Conservation (phyloP, 108 stramenopile genomes). For the Schizochytrium sp. region DNA sequence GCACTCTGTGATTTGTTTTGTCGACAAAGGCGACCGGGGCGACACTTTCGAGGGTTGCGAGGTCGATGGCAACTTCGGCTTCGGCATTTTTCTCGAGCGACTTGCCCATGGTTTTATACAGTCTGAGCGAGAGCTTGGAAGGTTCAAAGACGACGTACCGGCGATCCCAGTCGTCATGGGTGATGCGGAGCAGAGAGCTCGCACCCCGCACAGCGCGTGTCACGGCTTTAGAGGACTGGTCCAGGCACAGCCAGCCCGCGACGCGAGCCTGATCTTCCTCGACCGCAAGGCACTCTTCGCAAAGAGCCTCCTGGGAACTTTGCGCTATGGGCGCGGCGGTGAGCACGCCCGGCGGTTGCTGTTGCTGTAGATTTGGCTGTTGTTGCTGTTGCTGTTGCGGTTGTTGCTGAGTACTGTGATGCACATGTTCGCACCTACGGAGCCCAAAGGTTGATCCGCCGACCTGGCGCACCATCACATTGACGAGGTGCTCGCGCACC, state of each 20-base stretch:
- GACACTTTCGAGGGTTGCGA: neutral
- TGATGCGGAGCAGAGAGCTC: neutral
- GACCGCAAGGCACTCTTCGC: neutral
- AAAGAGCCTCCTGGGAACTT: neutral
- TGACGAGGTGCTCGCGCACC: neutral
- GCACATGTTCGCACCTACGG: neutral
- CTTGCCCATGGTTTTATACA: constrained; percentile 2
- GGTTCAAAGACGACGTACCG: neutral
- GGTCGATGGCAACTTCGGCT: neutral
- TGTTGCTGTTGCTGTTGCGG: neutral
- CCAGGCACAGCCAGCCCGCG: neutral
- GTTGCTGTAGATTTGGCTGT: too few species aligned
- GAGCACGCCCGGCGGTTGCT: neutral
- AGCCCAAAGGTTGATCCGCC: neutral
- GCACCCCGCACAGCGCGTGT: neutral
- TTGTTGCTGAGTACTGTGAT: neutral
- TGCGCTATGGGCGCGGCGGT: neutral
- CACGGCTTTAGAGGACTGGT: neutral
- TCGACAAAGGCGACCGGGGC: neutral
- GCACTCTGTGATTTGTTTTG: neutral
- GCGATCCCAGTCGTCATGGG: neutral
- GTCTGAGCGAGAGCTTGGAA: neutral
- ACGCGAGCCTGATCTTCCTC: neutral
- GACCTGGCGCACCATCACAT: neutral
- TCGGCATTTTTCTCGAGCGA: neutral